Evolutionary conservation across 441 rosid genomes (phyloP), one percentile per base, ranked within the genome.

Genomic region (Lepidium campestre): DNA sequence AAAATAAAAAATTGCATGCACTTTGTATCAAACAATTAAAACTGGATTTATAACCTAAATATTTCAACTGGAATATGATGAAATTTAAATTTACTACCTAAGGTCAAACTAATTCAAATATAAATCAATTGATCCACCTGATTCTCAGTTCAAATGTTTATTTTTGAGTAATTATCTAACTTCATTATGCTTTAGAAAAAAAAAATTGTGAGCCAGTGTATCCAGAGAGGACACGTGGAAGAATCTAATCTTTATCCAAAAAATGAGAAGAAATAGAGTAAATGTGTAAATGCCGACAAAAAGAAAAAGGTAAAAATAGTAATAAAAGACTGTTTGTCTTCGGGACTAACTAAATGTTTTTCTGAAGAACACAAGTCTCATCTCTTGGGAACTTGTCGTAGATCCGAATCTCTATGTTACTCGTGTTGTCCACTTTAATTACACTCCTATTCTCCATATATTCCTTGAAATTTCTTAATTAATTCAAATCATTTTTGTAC

Each of bases 391-490:
- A 70, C 63, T 54, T 45, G 57, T 19, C 56, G n/a, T 45, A 17
- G 31, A 44, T 70, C 62, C 74, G 63, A 62, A 70, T 62, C 63
- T 70, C 68, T 62, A 62, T 70, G 68, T 35, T 9, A 61, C 57
- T 62, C 62, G 62, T 62, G 63, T 45, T 60, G 46, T 50, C 22
- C 46, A 41, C 34, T 69, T 60, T 49, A 49, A 4, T 10, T 56
- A 25, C 10, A 17, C 1, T 45, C 39, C 11, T 46, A 18, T 19
- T 36, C 13, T 25, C 65, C 10, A 37, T 40, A 69, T 20, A 50
- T 50, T 49, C 57, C 31, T 40, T 48, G 7, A 4, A 4, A 58
- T 7, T 40, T 56, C 9, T 25, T 25, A 5, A 13, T 13, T 36
- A 34, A 4, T 27, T 47, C 22, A 47, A 47, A 36, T 0, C n/a